Evolutionary conservation across 2,329 filamentous ascomycete genomes (phyloP), one percentile per base, ranked within the genome.

Genomic region (Aureobasidium sp.): DNA sequence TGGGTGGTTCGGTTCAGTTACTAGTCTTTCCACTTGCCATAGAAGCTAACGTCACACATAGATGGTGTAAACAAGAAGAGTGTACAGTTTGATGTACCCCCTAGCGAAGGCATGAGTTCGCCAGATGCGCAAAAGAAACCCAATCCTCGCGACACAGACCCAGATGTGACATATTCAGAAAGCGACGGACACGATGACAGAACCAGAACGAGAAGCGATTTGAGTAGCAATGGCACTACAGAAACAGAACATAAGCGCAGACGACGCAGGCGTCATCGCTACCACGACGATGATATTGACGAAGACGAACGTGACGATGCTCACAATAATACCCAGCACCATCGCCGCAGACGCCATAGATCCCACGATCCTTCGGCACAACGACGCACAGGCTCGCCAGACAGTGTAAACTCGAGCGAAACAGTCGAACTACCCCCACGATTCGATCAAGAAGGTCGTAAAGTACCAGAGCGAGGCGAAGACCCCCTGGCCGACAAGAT

Each of bases 401-500:
- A 52, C 42, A 64, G 62, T n/a, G 51, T 60, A 5, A 41, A 47
- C 23, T 65, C 63, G 26, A 71, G 73, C 29, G 66, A 67, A 20
- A 74, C 71, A 20, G 68, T 74, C 39, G 73, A 74, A 20, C 64
- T 75, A 10, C 73, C 73, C 13, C 64, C 70, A n/a, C 65, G 73
- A 0, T 75, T 75, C 55, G 73, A 74, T 47, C 67, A 71, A 65
- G 60, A 71, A 23, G 73, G 73, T 29, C 70, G 72, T 44, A 66
- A 66, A 15, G 71, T 70, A 52, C 61, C 62, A n/a, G 62, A 67
- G 27, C 37, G 62, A 6, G 70, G 69, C 17, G 69, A 68, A 29
- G 69, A 69, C 62, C 68, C 69, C 17, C 61, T 72, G 32, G 67
- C 68, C 27, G 65, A 67, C 44, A 69, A 69, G 64, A 67, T 72